Conservation (phyloP, 257 asterid species). For the Parsonsia alboflavescens region DNA sequence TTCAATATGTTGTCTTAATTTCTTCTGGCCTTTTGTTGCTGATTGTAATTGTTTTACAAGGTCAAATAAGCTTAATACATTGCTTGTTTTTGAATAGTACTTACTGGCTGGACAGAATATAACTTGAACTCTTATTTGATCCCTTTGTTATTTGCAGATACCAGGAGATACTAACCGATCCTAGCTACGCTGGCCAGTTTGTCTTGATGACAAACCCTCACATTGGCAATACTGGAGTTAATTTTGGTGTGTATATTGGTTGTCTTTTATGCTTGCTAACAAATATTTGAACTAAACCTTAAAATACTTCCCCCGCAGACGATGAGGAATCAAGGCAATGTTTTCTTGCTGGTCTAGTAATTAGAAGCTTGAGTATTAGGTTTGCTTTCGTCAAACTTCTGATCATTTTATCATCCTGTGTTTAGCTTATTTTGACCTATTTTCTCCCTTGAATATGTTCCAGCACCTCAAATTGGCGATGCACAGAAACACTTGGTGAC, state of each 20-base stretch:
- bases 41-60: no score
- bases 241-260: constrained; percentile 54
- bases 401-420: constrained; percentile 1
- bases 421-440: background rate
- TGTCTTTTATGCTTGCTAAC: constrained; percentile 11
- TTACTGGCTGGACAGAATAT: background rate
- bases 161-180: constrained; percentile 94
- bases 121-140: background rate
- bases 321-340: constrained; percentile 88
- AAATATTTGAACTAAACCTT: constrained; percentile 13
- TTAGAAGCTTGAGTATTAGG: constrained; percentile 92
- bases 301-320: constrained; percentile 33
- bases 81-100: no score
- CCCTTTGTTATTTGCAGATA: constrained; percentile 42
- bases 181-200: constrained; percentile 97
- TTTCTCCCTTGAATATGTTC: constrained; percentile 18
- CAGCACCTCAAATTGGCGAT: constrained; percentile 94
- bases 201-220: constrained; percentile 96
- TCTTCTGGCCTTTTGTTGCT: no score
- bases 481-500: constrained; percentile 67
- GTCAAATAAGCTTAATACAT: no score
- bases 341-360: constrained; percentile 81
- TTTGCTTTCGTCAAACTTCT: constrained; percentile 13
- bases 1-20: no score
- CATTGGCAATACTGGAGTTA: constrained; percentile 91